Percentiles rank a stretch among this genome's conserved stretches.
phyloP scores from a whole-genome alignment of 2,329 filamentous ascomycete species.

The Penicillium capsulatum region DNA sequence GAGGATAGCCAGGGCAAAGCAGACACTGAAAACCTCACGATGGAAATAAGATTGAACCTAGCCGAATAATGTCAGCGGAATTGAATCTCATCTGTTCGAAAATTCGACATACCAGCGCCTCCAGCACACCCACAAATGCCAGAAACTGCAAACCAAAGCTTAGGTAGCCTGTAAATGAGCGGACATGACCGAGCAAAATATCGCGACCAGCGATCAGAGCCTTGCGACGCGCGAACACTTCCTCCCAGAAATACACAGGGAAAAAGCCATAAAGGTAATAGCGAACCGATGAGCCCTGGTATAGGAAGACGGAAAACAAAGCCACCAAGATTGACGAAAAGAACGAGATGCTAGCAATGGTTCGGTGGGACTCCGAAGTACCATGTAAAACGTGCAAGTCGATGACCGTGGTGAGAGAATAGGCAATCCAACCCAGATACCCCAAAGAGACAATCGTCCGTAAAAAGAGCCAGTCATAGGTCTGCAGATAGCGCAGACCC shows the following conservation, averaged over 20 bases:
- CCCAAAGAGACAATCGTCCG: slow-evolving; percentile 82
- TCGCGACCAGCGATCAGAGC: slow-evolving; percentile 64
- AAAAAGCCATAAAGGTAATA: slow-evolving; percentile 94
- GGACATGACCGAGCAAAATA: slow-evolving; percentile 65
- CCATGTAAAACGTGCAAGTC: slow-evolving; percentile 81
- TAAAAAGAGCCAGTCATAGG: slow-evolving; percentile 97
- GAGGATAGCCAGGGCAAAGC: slow-evolving; percentile 69
- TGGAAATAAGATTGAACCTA: slow-evolving; percentile 90
- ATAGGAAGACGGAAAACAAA: slow-evolving; percentile 72
- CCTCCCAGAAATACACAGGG: slow-evolving; percentile 93
- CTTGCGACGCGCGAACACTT: slow-evolving; percentile 73
- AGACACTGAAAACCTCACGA: slow-evolving; percentile 76
- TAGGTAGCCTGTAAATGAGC: slow-evolving; percentile 54
- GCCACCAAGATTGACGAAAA: slow-evolving; percentile 73
- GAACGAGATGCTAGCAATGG: slow-evolving; percentile 53
- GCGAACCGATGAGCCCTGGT: slow-evolving; percentile 72
- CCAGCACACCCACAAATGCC: slow-evolving; percentile 68
- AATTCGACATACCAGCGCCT: slow-evolving; percentile 63
- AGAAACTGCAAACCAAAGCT: slow-evolving; percentile 61
- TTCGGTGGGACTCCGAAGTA: slow-evolving; percentile 61
- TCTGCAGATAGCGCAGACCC: slow-evolving; percentile 89
- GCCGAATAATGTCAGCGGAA: background rate
- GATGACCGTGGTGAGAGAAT: slow-evolving; percentile 81
- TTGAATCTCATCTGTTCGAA: background rate
- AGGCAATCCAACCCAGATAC: slow-evolving; percentile 94